Evolutionary conservation across 2,329 filamentous ascomycete genomes (phyloP), one percentile per base, ranked within the genome.

Genomic region (Phyllosticta citribraziliensis): DNA sequence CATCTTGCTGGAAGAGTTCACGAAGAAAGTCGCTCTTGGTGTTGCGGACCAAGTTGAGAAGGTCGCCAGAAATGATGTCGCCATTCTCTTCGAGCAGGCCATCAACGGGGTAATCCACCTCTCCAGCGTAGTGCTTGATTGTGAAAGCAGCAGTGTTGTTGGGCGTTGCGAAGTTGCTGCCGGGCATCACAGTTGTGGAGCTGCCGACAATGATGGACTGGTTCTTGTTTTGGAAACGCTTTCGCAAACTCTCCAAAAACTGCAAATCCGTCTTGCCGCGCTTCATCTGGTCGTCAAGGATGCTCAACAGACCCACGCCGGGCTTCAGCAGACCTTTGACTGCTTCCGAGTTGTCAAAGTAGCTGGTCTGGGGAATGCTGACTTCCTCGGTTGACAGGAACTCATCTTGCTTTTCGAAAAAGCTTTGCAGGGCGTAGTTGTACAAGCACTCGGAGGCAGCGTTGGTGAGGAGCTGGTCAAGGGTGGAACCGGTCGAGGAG

Each of bases 331-430:
- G 81, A 12, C 91, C 93, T 69, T 89, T 91, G 63, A 97, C 91
- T 10, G 93, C 91, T 72, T 97, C 94, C 0, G 89, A 91, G 74
- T 97, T 99, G 75, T 99, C 94, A 68, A 97, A 99, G 74, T 97
- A 99, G 76, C 91, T 96, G 0, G 93, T 97, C 0, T 92, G 87
- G 2, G 92, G 84, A 2, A 99, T 90, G 33, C 82, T 85, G 40
- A 99, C 90, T 72, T 99, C 94, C 73, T 99, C 94, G 1, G 88
- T 91, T 70, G 99, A 94, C 22, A 99, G 81, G 76, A 96, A 84
- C 64, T 97, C 93, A 0, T 92, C 91, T 74, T 94, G 95, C 66
- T 88, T 87, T 70, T 97, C 92, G 73, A 97, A 99, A 76, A 99
- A 97, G 73, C 89, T 95, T 71, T 96, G 92, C 24, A 97, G 80